Conservation (phyloP, 371 early-diverging fungal genomes). For the Mortierella sp. region DNA sequence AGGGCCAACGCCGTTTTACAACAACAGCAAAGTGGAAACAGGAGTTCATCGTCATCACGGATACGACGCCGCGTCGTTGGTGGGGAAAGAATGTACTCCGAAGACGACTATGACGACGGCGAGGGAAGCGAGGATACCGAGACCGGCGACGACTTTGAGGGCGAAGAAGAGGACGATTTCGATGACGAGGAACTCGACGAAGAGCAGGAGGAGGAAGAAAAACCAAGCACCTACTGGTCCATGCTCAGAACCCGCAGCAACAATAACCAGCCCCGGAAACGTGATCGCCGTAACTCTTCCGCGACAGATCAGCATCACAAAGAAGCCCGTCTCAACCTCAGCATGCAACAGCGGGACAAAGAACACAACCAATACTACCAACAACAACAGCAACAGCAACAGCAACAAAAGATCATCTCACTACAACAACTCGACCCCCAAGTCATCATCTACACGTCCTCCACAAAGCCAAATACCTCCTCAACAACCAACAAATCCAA, state of each 20-base stretch:
- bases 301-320: conserved; percentile 2
- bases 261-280: conserved; percentile 17
- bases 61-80: not conserved
- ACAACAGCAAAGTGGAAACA: not conserved
- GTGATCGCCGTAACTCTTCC: not conserved
- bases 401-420: not conserved
- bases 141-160: conserved; percentile 1
- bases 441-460: conserved; percentile 4
- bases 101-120: conserved; percentile 9
- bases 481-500: not conserved
- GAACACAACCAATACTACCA: conserved; percentile 11
- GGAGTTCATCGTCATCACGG: not conserved
- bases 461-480: not conserved
- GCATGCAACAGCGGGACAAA: conserved; percentile 4
- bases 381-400: conserved; percentile 14
- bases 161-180: conserved; percentile 7
- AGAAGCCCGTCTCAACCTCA: not conserved
- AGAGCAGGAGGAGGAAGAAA: conserved; percentile 10
- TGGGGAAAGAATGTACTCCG: not conserved
- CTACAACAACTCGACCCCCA: conserved; percentile 7
- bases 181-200: conserved; percentile 11
- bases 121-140: conserved; percentile 16
- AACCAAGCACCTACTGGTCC: conserved; percentile 25
- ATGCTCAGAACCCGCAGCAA: conserved; percentile 10
- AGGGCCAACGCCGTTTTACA: not conserved